Percentiles rank a stretch among this genome's conserved stretches.
These are phyloP conservation scores for Pythium phragmitis DNA, from an alignment of 352 stramenopile species.

Conservation along the genomic window DNA sequence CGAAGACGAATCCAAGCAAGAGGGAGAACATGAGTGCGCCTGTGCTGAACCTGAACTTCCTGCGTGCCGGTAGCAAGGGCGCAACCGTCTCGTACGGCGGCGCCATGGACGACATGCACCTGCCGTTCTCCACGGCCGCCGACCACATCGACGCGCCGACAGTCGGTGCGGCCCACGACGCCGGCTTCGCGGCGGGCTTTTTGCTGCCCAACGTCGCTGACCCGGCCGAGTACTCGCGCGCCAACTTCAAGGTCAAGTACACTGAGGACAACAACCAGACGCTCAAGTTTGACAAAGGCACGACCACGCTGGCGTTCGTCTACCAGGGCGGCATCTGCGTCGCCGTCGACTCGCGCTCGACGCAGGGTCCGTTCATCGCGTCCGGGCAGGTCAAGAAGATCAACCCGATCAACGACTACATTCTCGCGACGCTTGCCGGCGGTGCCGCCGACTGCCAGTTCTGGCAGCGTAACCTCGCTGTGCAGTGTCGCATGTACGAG, in stretches of 20 bases:
- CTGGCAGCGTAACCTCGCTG: conserved; percentile 99
- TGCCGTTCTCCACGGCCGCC: conserved; percentile 34
- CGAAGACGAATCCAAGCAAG: neutral
- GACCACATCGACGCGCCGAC: conserved; percentile 27
- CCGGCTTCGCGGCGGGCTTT: conserved; percentile 48
- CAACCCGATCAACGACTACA: conserved; percentile 99
- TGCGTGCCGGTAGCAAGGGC: conserved; percentile 64
- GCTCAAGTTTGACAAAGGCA: conserved; percentile 99
- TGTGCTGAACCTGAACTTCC: conserved; percentile 63
- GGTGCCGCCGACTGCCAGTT: conserved; percentile 99
- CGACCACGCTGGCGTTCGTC: conserved; percentile 99
- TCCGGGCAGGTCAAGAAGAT: conserved; percentile 99
- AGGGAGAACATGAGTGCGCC: conserved; percentile 32
- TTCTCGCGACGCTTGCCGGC: conserved; percentile 98
- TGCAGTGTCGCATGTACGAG: conserved; percentile 96
- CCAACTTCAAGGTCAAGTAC: conserved; percentile 97
- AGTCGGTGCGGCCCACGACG: conserved; percentile 14
- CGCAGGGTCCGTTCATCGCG: conserved; percentile 98
- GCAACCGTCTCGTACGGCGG: conserved; percentile 68
- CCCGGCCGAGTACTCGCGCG: conserved; percentile 93
- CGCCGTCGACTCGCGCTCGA: conserved; percentile 98
- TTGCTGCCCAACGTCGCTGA: conserved; percentile 78
- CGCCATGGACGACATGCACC: conserved; percentile 74
- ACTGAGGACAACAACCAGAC: conserved; percentile 94
- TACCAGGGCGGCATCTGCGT: conserved; percentile 98